A percentile compares a stretch with the other conserved stretches of the same genome.
Evolutionary conservation across 2,329 filamentous ascomycete species (phyloP).

Genomic region (Lanzia echinophila): DNA sequence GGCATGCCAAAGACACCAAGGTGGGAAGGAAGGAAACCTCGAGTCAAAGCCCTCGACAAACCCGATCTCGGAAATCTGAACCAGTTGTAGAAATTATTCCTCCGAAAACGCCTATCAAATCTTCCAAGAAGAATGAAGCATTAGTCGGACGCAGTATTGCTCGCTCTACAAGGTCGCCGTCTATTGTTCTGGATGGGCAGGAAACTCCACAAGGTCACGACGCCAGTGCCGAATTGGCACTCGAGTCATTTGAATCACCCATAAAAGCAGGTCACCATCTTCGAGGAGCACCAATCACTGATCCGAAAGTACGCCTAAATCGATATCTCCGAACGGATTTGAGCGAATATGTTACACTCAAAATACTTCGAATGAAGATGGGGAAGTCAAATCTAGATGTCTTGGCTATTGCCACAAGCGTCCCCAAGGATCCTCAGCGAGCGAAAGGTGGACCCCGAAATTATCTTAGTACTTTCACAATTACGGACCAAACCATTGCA

Average conservation of each 20-base stretch:
- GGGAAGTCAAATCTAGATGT: slow-evolving; percentile 45
- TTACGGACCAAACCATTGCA: slow-evolving; percentile 50
- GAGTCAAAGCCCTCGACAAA: slow-evolving; percentile 3
- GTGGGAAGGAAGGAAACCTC: neutral
- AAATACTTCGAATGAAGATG: slow-evolving; percentile 41
- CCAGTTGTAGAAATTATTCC: neutral
- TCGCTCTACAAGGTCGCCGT: slow-evolving; percentile 9
- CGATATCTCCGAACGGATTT: slow-evolving; percentile 34
- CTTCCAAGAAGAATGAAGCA: neutral
- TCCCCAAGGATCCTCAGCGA: slow-evolving; percentile 44
- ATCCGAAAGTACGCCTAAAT: slow-evolving; percentile 22
- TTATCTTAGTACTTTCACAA: slow-evolving; percentile 51
- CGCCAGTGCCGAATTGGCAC: slow-evolving; percentile 27
- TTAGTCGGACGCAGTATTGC: neutral
- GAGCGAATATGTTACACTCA: slow-evolving; percentile 47
- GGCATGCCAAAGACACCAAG: neutral
- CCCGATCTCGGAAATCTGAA: slow-evolving; percentile 1
- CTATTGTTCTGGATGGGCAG: slow-evolving; percentile 19
- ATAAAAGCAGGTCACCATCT: slow-evolving; percentile 19
- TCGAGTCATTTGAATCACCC: slow-evolving; percentile 23
- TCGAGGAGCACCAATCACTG: slow-evolving; percentile 14
- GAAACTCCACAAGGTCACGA: slow-evolving; percentile 24
- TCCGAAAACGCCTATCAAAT: slow-evolving; percentile 5
- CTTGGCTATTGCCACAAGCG: slow-evolving; percentile 47
- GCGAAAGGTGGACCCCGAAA: slow-evolving; percentile 53